Conservation (phyloP, 768 basidiomycete genomes). For the Chalciporus piperatus region DNA sequence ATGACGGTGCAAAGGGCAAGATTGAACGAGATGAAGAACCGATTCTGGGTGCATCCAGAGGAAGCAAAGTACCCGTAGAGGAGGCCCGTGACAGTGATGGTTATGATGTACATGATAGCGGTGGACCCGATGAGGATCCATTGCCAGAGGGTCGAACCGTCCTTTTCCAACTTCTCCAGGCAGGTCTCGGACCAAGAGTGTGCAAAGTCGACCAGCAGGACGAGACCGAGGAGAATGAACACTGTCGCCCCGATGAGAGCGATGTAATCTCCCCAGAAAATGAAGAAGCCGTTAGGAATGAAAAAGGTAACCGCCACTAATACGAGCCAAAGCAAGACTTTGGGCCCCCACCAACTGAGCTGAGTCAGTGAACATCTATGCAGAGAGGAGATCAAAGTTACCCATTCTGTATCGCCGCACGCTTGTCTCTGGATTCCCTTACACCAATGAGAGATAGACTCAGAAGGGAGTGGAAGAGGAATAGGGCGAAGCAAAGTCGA, state of each 20-base stretch:
- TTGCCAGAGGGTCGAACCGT: conserved; percentile 88
- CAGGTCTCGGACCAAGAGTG: conserved; percentile 99
- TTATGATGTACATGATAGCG: conserved; percentile 78
- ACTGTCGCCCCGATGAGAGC: conserved; percentile 88
- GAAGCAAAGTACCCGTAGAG: conserved; percentile 92
- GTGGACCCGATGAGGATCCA: conserved; percentile 94
- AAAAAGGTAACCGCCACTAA: conserved; percentile 84
- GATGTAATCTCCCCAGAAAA: conserved; percentile 95
- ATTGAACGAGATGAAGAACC: conserved; percentile 97
- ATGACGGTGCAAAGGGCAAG: conserved; percentile 75
- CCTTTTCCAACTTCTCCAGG: conserved; percentile 91
- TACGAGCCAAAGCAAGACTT: conserved; percentile 84
- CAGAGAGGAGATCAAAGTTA: conserved; percentile 33
- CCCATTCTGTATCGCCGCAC: conserved; percentile 97
- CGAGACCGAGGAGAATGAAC: conserved; percentile 96
- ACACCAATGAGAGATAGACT: conserved; percentile 81
- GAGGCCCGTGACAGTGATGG: conserved; percentile 82
- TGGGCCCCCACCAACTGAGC: conserved; percentile 96
- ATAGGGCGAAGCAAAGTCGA: conserved; percentile 92
- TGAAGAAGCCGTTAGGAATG: conserved; percentile 96
- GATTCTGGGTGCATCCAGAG: conserved; percentile 85
- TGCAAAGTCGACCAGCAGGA: conserved; percentile 97
- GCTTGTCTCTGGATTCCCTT: conserved; percentile 85
- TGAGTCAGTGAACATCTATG: conserved; percentile 13
- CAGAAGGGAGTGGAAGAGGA: conserved; percentile 83